phyloP scores from a whole-genome alignment of 768 basidiomycete genomes.

The Tulasnella calospora region DNA sequence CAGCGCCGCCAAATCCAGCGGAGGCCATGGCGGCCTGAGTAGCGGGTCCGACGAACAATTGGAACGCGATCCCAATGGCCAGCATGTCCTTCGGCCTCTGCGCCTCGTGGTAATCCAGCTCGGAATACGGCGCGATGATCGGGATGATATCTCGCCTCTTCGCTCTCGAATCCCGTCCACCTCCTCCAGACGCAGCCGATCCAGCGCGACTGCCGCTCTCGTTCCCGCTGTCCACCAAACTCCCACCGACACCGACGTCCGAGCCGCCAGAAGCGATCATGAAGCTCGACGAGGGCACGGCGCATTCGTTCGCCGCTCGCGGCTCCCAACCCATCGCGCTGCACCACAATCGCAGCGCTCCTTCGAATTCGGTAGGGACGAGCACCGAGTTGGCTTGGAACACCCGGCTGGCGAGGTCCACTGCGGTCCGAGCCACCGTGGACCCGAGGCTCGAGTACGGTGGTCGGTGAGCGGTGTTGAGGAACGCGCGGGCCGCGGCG shows the following conservation, averaged over 20 bases:
- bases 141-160: conserved; percentile 3
- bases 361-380: neutral
- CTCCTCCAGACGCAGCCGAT: neutral
- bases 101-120: conserved; percentile 7
- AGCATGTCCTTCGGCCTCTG: conserved; percentile 11
- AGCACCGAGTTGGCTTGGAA: conserved; percentile 13
- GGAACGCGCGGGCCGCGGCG: neutral
- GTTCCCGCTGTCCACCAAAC: neutral
- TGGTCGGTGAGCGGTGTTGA: neutral
- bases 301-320: neutral
- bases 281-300: conserved; percentile 2
- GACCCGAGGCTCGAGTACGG: neutral
- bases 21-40: neutral
- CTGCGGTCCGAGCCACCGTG: neutral
- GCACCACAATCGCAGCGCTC: conserved; percentile 4
- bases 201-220: neutral
- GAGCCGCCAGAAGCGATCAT: neutral
- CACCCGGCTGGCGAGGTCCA: neutral
- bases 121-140: conserved; percentile 4
- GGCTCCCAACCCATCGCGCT: conserved; percentile 10
- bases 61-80: conserved; percentile 2
- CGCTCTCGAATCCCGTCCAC: neutral
- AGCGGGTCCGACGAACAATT: conserved; percentile 19
- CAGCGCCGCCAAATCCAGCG: neutral
- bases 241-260: neutral